A percentile compares a stretch with the other conserved stretches of the same genome.
Conservation (phyloP, 192 early-diverging fungal genomes). For the Phlyctochytrium bullatum region DNA sequence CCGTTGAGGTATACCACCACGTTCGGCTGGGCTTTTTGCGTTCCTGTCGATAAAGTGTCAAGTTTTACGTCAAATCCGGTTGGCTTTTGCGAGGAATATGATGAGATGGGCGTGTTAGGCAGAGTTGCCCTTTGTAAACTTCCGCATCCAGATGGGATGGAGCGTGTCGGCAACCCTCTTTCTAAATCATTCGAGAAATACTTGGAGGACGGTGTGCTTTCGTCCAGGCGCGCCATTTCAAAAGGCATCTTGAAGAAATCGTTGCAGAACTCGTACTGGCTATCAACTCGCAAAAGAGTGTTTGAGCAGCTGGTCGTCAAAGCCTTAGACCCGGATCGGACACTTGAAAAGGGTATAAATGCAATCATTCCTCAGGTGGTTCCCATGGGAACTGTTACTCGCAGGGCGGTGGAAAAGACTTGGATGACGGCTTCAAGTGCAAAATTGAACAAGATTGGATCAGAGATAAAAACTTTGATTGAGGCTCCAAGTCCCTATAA, state of each 20-base stretch:
- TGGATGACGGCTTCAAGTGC: slow-evolving; percentile 98
- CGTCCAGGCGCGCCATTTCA: slow-evolving; percentile 68
- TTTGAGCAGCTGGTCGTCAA: slow-evolving; percentile 72
- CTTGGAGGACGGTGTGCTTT: slow-evolving; percentile 79
- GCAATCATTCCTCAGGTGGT: slow-evolving; percentile 89
- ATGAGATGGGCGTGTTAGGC: slow-evolving; percentile 7
- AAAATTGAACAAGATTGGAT: slow-evolving; percentile 83
- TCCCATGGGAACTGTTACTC: slow-evolving; percentile 95
- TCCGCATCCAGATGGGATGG: slow-evolving; percentile 79
- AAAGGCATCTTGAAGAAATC: slow-evolving; percentile 76
- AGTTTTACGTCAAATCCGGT: not conserved
- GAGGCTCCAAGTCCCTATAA: slow-evolving; percentile 77
- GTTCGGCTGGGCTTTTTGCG: slow-evolving; percentile 82
- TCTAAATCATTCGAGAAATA: slow-evolving; percentile 74
- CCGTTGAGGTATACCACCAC: slow-evolving; percentile 68
- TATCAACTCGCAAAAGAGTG: slow-evolving; percentile 76
- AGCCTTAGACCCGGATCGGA: not conserved
- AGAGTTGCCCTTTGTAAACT: slow-evolving; percentile 62
- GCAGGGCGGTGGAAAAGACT: slow-evolving; percentile 85
- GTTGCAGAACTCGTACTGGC: slow-evolving; percentile 88
- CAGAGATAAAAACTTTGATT: slow-evolving; percentile 88
- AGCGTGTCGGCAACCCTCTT: slow-evolving; percentile 81
- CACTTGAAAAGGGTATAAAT: not conserved
- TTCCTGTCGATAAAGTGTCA: slow-evolving; percentile 33
- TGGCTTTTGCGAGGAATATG: not conserved